Evolutionary conservation across 169 alveolate genomes (phyloP), one percentile per base, ranked within the genome.

Genomic region (Plasmodium yoelii): DNA sequence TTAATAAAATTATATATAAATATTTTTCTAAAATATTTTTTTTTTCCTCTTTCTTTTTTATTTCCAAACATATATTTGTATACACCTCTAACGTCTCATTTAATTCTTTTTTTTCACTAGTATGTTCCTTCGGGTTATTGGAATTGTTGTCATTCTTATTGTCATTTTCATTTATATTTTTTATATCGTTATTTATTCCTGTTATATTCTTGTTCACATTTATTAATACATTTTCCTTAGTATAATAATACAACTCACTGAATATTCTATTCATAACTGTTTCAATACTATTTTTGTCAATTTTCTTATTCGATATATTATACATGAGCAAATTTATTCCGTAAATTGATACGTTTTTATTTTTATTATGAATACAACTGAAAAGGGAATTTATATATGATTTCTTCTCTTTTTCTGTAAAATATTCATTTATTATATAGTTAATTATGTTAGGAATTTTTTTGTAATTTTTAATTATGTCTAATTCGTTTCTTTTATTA

Each of bases 241-340:
- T 70, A 51, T 69, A 86, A 44, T 86, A 86, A 39, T 18, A 73
- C 44, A 71, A 61, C 34, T 86, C 91, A 59, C 56, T 71, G 46
- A 86, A 65, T 6, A 86, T 47, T 51, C 91, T 44, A 71, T 22
- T 86, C 86, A 86, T 70, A 12, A 86, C 34, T 6, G 34, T 26
- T 28, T 86, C 74, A 13, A 86, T 28, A 53, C 61, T 51, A 4
- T 44, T 18, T n/a, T 47, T 60, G 28, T 61, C 34, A 49, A 86
- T 57, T 12, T 51, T n/a, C 22, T 71, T 74, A 15, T 49, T 57
- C 46, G 34, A 39, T 19, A 73, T 26, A 63, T 53, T 63, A 63
- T 60, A 71, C 75, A 86, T 70, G 18, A 86, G 87, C 24, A 86
- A 53, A 55, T 71, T 69, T 39, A 86, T 53, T 13, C 91, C 87